Evolutionary conservation across 1,139 yeast genomes (phyloP).

Genomic region (Nakaseomyces uthaithaninus): DNA sequence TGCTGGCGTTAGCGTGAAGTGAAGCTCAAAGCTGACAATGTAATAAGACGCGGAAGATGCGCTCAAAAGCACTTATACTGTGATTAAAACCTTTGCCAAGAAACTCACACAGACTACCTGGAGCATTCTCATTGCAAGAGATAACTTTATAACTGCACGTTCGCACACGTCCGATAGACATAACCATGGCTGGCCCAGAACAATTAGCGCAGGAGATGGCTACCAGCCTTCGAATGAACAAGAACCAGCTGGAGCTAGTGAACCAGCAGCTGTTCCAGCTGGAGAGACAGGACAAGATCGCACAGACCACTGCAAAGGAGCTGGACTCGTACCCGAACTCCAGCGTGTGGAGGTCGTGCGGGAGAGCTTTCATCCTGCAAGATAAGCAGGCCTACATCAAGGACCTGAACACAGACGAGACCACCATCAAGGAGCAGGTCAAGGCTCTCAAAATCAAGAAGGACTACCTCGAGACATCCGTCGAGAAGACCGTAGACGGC

Average conservation of each 20-base stretch:
- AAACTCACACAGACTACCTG: no score
- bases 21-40: no score
- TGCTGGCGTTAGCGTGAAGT: no score
- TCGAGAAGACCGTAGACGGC: constrained; percentile 61
- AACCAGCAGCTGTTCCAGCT: constrained; percentile 50
- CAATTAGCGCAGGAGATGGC: constrained; percentile 48
- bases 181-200: constrained; percentile 5
- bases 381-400: constrained; percentile 41
- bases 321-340: constrained; percentile 39
- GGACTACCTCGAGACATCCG: constrained; percentile 64
- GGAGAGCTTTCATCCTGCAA: constrained; percentile 55
- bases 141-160: no score
- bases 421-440: constrained; percentile 49
- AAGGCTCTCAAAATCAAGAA: constrained; percentile 60
- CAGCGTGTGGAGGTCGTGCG: constrained; percentile 77
- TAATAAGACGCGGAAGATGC: no score
- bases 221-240: constrained; percentile 47
- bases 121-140: no score
- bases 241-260: constrained; percentile 59
- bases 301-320: constrained; percentile 49
- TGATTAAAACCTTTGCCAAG: no score
- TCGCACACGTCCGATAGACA: constrained; percentile 17
- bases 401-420: constrained; percentile 45
- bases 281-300: constrained; percentile 49
- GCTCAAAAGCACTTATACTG: no score